Evolutionary conservation across 306 rosid genomes (phyloP).

Genomic region (Rosa multiflora): DNA sequence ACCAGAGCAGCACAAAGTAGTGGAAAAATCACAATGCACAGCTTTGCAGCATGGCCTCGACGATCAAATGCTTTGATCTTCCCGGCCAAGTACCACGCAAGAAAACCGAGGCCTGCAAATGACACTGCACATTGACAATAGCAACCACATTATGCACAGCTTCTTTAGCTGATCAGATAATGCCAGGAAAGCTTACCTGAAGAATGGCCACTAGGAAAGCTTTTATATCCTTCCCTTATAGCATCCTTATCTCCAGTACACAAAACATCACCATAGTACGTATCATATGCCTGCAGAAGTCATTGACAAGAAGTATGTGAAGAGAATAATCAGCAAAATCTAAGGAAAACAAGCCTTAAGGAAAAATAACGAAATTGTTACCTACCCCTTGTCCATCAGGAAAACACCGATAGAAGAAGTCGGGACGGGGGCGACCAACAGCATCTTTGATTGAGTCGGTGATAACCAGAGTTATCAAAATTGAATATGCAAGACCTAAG

Average conservation of each 20-base stretch:
- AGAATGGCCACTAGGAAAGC: conserved; percentile 62
- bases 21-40: conserved; percentile 47
- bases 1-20: conserved; percentile 45
- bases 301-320: not conserved
- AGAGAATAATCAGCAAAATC: not conserved
- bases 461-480: conserved; percentile 53
- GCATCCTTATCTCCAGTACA: conserved; percentile 28
- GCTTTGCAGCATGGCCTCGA: conserved; percentile 44
- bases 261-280: conserved; percentile 26
- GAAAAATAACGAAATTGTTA: not conserved
- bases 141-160: conserved; percentile 15
- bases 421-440: conserved; percentile 58
- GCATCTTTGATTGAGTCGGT: conserved; percentile 54
- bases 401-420: conserved; percentile 51
- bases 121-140: conserved; percentile 41
- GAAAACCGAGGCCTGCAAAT: conserved; percentile 59
- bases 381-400: conserved; percentile 43
- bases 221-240: conserved; percentile 57
- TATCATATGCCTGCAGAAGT: conserved; percentile 31
- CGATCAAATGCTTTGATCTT: conserved; percentile 52
- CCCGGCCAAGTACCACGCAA: conserved; percentile 54
- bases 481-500: conserved; percentile 39
- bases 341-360: not conserved
- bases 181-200: conserved; percentile 35
- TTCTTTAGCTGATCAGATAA: not conserved